phyloP scores from a whole-genome alignment of 768 basidiomycete genomes.

The Phylloporus arenicola region DNA sequence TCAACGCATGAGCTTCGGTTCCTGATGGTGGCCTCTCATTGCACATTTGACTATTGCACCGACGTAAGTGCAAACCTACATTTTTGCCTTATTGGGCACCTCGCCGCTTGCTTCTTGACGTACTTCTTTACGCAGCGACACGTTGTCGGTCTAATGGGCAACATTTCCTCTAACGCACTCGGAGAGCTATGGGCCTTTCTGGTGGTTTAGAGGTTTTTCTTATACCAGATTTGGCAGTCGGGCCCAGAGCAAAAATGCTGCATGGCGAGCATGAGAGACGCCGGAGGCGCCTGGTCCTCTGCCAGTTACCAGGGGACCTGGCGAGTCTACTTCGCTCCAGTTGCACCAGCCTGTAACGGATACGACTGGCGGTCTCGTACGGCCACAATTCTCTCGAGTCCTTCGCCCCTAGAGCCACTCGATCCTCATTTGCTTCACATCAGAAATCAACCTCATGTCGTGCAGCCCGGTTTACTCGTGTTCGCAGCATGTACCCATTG shows the following conservation, averaged over 20 bases:
- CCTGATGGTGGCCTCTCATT: conserved; percentile 16
- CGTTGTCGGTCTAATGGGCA: conserved; percentile 11
- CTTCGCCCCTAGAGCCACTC: conserved; percentile 31
- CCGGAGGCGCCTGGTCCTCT: conserved; percentile 9
- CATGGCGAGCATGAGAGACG: conserved; percentile 10
- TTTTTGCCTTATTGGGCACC: conserved; percentile 1
- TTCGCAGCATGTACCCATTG: conserved; percentile 28
- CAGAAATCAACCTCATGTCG: conserved; percentile 33
- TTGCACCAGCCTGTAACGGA: conserved; percentile 11
- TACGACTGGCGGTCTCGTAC: conserved; percentile 17
- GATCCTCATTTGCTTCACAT: conserved; percentile 35
- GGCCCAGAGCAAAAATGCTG: conserved; percentile 5
- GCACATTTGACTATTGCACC: conserved; percentile 2
- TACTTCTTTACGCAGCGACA: conserved; percentile 11
- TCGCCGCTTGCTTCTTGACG: conserved; percentile 18
- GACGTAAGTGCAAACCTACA: conserved; percentile 9
- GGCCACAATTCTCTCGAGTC: conserved; percentile 17
- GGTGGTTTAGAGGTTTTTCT: conserved; percentile 8
- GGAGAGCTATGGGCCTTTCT: background rate
- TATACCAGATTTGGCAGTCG: conserved; percentile 4
- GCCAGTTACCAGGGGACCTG: background rate
- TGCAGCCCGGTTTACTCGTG: conserved; percentile 36
- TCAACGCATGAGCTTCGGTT: conserved; percentile 25
- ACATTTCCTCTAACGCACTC: conserved; percentile 1
- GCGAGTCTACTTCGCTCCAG: background rate